A percentile compares a stretch with the other conserved stretches of the same genome.
These are phyloP conservation scores for Boletales sp. DNA, from an alignment of 768 basidiomycete genomes.

Conservation along the genomic window DNA sequence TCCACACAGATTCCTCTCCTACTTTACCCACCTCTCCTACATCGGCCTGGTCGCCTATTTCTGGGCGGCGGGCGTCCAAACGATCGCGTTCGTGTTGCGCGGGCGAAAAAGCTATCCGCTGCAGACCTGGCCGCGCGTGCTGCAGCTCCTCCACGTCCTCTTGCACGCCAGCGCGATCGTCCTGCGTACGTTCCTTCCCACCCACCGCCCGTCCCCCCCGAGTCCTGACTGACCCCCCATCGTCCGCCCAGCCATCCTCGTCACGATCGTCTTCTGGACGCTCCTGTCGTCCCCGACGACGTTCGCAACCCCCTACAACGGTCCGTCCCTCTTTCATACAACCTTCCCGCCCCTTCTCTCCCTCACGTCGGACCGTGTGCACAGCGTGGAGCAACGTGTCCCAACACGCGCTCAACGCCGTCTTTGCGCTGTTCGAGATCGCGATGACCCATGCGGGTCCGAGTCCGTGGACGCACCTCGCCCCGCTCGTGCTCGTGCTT, in stretches of 20 bases:
- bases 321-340: constrained; percentile 38
- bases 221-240: too few relatives aligned
- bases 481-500: constrained; percentile 46
- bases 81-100: constrained; percentile 38
- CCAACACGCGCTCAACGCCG: constrained; percentile 56
- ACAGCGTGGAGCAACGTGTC: constrained; percentile 59
- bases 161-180: constrained; percentile 49
- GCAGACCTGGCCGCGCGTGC: constrained; percentile 52
- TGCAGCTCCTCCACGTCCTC: constrained; percentile 57
- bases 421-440: constrained; percentile 56
- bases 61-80: constrained; percentile 56
- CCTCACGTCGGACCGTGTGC: too few relatives aligned
- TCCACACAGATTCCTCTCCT: constrained; percentile 58
- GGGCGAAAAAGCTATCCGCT: constrained; percentile 45
- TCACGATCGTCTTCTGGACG: constrained; percentile 62
- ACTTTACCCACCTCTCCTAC: constrained; percentile 62
- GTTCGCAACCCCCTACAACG: constrained; percentile 35
- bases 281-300: constrained; percentile 43
- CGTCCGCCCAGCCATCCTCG: constrained; percentile 48
- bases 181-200: constrained; percentile 46
- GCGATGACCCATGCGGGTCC: constrained; percentile 50
- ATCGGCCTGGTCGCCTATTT: constrained; percentile 62
- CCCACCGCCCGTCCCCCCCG: background rate
- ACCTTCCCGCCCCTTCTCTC: too few relatives aligned
- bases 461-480: constrained; percentile 49